Evolutionary conservation across 176 grass and related monocot genomes (phyloP).

Genomic region (Thinopyrum elongatum): DNA sequence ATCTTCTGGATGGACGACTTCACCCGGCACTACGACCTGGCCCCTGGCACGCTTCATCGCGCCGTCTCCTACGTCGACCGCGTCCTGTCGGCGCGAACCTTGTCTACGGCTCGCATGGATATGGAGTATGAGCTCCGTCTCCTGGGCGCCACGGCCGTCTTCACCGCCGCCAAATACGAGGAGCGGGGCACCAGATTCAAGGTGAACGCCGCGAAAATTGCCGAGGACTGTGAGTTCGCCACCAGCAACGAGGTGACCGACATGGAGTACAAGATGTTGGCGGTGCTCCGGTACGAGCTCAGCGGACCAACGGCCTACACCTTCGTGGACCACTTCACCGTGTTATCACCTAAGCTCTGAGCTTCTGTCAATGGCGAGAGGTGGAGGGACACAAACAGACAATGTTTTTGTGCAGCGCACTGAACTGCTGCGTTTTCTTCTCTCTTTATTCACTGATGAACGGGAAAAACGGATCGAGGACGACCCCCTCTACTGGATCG

Average conservation of each 20-base stretch:
- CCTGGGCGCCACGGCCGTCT: slow-evolving; percentile 29
- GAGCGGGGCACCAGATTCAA: not conserved
- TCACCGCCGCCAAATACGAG: slow-evolving; percentile 39
- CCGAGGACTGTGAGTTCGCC: not conserved
- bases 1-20: not conserved
- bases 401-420: too few species aligned
- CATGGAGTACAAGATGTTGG: slow-evolving; percentile 16
- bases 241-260: not conserved
- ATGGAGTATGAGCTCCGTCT: not conserved
- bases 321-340: slow-evolving; percentile 41
- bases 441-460: too few species aligned
- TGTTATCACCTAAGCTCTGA: too few species aligned
- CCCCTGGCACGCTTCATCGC: slow-evolving; percentile 21
- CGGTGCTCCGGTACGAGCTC: slow-evolving; percentile 22
- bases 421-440: too few species aligned
- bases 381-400: too few species aligned
- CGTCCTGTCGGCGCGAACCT: slow-evolving; percentile 6
- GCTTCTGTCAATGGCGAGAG: too few species aligned
- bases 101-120: not conserved
- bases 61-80: slow-evolving; percentile 39
- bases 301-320: slow-evolving; percentile 25
- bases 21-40: not conserved
- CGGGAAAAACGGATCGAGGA: too few species aligned
- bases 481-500: too few species aligned
- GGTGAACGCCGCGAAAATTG: not conserved